These are phyloP conservation scores for Arthroderma sp. DNA, from an alignment of 2,329 filamentous ascomycete genomes.

Conservation along the genomic window DNA sequence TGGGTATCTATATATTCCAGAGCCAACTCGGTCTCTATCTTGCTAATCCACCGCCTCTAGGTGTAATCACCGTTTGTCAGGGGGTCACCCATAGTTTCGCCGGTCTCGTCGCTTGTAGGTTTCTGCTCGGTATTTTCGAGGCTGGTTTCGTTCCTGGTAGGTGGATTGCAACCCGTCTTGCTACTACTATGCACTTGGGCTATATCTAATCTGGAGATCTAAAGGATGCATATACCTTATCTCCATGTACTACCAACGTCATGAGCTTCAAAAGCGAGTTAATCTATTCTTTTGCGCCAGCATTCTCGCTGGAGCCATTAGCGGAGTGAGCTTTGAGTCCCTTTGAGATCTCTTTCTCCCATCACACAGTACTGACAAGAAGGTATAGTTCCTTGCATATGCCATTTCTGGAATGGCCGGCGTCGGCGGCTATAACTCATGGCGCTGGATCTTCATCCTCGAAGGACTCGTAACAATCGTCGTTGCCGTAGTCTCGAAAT, in stretches of 20 bases:
- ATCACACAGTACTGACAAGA: neutral
- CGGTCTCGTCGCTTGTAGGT: constrained; percentile 25
- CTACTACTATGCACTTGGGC: neutral
- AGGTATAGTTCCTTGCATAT: constrained; percentile 26
- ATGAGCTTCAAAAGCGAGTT: constrained; percentile 28
- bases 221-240: constrained; percentile 19
- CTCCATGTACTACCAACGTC: constrained; percentile 26
- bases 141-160: constrained; percentile 27
- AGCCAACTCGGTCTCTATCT: neutral
- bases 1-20: neutral
- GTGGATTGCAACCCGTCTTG: neutral
- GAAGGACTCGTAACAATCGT: constrained; percentile 38
- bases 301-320: constrained; percentile 29
- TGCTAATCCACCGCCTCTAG: constrained; percentile 12
- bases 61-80: constrained; percentile 31
- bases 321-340: constrained; percentile 18
- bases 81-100: constrained; percentile 29
- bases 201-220: neutral
- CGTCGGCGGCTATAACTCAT: constrained; percentile 25
- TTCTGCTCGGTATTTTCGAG: constrained; percentile 26
- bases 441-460: constrained; percentile 38
- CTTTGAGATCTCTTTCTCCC: neutral
- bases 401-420: constrained; percentile 31
- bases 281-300: constrained; percentile 23
- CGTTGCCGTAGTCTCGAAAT: constrained; percentile 37